Evolutionary conservation across 306 rosid species (phyloP), one percentile per base, ranked within the genome.

Genomic region (Sicyos edulis): DNA sequence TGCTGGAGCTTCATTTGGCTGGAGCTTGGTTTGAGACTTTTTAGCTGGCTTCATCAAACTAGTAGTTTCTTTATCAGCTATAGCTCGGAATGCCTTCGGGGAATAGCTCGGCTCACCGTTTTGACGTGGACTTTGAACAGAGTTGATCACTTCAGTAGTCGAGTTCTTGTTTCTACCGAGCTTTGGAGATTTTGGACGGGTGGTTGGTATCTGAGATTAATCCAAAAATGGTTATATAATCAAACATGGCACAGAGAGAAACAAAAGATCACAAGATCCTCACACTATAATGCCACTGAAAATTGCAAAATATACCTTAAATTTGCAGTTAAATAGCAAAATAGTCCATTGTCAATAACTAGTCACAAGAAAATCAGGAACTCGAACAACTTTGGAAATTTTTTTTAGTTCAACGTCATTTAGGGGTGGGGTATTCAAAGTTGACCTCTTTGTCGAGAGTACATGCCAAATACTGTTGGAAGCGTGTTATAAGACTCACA

Each of bases 171-270:
- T 22, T 80, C 99, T 84, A 80, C 99, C 97, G 6, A 93, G 92
- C 87, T 89, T 93, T 7, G 99, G 99, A 47, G 99, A 93, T 82
- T n/a, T 91, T 37, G 99, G 77, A 10, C 97, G 89, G 13, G 97
- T 91, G 26, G 87, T 93, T 2, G 99, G 99, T 74, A 91, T 88
- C 99, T 93, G 54, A 21, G 12, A 58, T 45, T 13, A 58, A 19
- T 47, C 22, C 54, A 44, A 40, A 55, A 4, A 56, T 42, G 16
- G 55, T 52, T 19, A 77, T 44, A 54, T 10, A 58, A 59, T 44
- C 3, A 1, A 54, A 73, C 22, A 47, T 62, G 71, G 62, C 55
- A 61, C 26, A 54, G 8, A 10, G 50, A 65, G 57, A 29, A 24
- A 11, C 52, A 63, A 11, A 45, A 76, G 76, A 60, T 56, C 32